Conservation (phyloP, 83 land plant genomes). For the Isoetes engelmannii region DNA sequence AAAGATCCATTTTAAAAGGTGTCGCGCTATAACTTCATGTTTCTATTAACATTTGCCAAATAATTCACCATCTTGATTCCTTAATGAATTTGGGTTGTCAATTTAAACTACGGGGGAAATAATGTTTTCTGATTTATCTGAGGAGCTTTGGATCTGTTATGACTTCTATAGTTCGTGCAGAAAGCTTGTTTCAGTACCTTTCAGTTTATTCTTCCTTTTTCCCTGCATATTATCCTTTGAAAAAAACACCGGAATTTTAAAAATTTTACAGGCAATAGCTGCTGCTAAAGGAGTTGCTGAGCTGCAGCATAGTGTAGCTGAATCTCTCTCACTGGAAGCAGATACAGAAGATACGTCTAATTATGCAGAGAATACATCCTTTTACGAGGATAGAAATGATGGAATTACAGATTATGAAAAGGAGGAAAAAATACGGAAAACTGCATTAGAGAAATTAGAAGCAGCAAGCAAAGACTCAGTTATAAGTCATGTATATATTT, state of each 20-base stretch:
- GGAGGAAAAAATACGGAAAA: slow-evolving; percentile 46
- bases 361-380: slow-evolving; percentile 32
- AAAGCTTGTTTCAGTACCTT: neutral
- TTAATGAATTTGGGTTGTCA: neutral
- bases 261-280: slow-evolving; percentile 49
- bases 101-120: neutral
- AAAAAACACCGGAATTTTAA: too few relatives aligned
- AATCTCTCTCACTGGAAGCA: neutral
- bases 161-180: slow-evolving; percentile 7
- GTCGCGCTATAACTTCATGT: too few relatives aligned
- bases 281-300: slow-evolving; percentile 72
- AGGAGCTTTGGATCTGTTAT: slow-evolving; percentile 9
- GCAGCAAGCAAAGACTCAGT: slow-evolving; percentile 74
- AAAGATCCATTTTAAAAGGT: too few relatives aligned
- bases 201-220: neutral
- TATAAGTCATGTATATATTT: slow-evolving; percentile 62
- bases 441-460: slow-evolving; percentile 67
- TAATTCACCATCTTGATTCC: too few relatives aligned
- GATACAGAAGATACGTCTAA: slow-evolving; percentile 27
- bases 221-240: neutral
- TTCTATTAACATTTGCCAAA: too few relatives aligned
- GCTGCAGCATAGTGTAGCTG: slow-evolving; percentile 24
- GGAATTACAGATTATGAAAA: slow-evolving; percentile 39
- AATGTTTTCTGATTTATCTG: neutral
- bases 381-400: slow-evolving; percentile 18